Conservation (phyloP, 306 rosid species). For the Phaseolus lunatus region DNA sequence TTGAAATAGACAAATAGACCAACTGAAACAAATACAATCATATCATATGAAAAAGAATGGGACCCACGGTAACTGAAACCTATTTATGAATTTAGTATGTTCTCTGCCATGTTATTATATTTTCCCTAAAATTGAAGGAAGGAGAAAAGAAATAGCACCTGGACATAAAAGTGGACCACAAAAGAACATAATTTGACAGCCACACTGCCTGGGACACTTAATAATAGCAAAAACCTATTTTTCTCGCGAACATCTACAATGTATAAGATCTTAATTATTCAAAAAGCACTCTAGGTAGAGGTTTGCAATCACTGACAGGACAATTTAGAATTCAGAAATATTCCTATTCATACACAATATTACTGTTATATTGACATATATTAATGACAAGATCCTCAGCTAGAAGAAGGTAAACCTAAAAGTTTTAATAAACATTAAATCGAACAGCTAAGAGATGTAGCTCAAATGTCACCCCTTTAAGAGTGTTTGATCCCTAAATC, state of each 20-base stretch:
- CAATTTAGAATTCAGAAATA: neutral
- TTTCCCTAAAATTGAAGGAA: neutral
- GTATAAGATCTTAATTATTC: constrained; percentile 30
- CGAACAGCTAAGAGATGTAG: neutral
- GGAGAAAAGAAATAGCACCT: too few species aligned
- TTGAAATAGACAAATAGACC: too few species aligned
- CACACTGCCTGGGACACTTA: neutral
- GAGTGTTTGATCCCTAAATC: neutral
- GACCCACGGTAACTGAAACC: neutral
- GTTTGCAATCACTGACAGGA: neutral
- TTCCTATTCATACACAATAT: neutral
- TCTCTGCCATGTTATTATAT: neutral
- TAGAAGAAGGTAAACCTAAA: neutral
- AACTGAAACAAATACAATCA: neutral
- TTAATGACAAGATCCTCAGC: neutral
- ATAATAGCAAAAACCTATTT: neutral
- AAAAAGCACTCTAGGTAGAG: neutral
- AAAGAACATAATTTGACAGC: neutral
- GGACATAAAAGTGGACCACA: neutral
- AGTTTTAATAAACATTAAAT: neutral
- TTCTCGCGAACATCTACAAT: neutral
- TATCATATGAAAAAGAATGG: neutral
- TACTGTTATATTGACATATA: neutral
- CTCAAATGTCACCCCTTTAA: neutral
- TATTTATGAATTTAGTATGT: neutral